A percentile compares a stretch with the other conserved stretches of the same genome.
phyloP scores from a whole-genome alignment of 2,329 filamentous ascomycete genomes.

The Chalara sp. region DNA sequence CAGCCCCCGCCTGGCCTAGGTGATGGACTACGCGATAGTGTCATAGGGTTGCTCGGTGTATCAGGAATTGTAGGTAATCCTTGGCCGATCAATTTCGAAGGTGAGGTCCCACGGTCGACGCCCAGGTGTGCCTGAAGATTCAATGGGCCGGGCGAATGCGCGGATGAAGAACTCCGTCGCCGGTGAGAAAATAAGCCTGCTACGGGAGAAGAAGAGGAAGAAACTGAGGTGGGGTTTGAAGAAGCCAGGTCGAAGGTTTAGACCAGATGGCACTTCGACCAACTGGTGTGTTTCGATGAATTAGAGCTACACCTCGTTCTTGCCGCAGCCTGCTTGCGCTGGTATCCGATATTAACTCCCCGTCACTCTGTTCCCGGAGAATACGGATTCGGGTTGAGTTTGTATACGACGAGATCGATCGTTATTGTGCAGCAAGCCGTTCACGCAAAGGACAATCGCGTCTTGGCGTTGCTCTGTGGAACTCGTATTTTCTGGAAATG shows the following conservation, averaged over 20 bases:
- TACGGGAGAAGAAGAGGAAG: constrained; percentile 42
- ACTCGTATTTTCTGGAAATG: no score
- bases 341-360: no score
- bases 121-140: constrained; percentile 11
- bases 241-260: constrained; percentile 41
- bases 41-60: constrained; percentile 61
- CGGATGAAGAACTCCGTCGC: constrained; percentile 30
- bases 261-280: constrained; percentile 24
- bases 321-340: no score
- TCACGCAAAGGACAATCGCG: no score
- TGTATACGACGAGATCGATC: no score
- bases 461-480: no score
- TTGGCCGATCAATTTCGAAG: constrained; percentile 10
- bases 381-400: no score
- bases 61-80: constrained; percentile 29
- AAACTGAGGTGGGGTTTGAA: constrained; percentile 32
- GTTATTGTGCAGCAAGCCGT: no score
- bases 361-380: no score
- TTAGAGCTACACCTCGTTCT: no score
- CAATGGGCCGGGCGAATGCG: constrained; percentile 16
- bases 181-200: constrained; percentile 28
- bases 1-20: constrained; percentile 76
- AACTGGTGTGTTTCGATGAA: constrained; percentile 12
- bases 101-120: constrained; percentile 9
- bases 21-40: constrained; percentile 80